These are phyloP conservation scores for Fraxinus pennsylvanica DNA, from an alignment of 257 asterid species.

Conservation along the genomic window DNA sequence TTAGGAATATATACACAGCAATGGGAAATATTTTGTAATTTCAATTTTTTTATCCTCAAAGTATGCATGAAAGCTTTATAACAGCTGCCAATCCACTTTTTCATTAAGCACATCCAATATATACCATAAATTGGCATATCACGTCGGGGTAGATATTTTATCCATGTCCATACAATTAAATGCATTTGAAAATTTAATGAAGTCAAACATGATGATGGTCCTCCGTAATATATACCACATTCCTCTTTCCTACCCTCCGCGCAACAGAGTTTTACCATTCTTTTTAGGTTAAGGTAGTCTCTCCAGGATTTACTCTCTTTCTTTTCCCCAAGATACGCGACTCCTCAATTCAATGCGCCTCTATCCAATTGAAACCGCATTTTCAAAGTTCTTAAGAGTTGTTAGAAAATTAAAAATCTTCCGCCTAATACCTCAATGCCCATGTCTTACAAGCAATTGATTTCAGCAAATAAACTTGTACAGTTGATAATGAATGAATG, in stretches of 20 bases:
- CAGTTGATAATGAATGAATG: not conserved
- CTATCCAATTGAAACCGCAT: not conserved
- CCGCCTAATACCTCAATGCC: not conserved
- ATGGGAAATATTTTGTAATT: not conserved
- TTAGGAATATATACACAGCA: not conserved
- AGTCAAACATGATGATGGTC: not conserved
- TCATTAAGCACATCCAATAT: not conserved
- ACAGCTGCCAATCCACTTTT: not conserved
- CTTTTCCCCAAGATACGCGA: not conserved
- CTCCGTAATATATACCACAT: not conserved
- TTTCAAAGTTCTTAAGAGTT: not conserved
- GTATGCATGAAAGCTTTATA: not conserved
- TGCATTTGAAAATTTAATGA: not conserved
- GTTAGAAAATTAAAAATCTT: constrained; percentile 6
- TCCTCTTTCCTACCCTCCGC: constrained; percentile 11
- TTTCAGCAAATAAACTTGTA: constrained; percentile 4
- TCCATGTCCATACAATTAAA: constrained; percentile 7
- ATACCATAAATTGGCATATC: not conserved
- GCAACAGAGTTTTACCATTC: not conserved
- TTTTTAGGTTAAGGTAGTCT: not conserved
- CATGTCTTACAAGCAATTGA: constrained; percentile 1
- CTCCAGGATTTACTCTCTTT: not conserved
- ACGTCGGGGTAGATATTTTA: not conserved
- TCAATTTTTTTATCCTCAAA: not conserved
- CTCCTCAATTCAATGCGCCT: not conserved